Base-by-base conservation (phyloP, 495 filamentous ascomycete genomes). In the Hypoxylon fuscum region DNA sequence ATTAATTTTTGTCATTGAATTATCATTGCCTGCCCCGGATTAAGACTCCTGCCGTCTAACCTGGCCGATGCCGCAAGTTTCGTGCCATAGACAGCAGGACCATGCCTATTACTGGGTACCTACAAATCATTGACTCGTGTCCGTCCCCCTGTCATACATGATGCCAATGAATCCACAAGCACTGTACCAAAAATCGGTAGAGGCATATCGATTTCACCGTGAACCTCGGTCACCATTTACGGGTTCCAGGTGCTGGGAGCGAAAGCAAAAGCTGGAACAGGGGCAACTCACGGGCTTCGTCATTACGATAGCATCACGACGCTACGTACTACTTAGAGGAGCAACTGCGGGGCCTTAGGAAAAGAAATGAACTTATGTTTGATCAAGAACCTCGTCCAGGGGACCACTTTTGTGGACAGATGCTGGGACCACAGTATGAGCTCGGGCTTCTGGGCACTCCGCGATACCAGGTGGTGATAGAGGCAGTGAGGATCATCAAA, bases 391-490 rank as follows among this genome's bases (percentile, higher is more conserved):
- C 52, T 60, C 56, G 45, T 48, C 34, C 22, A 23, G 22, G 56
- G 55, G 46, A 29, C 62, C 56, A 61, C 62, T 60, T 66, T 66
- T 60, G 47, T 60, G 62, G 56, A 66, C 56, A 66, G 62, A 66
- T 60, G 35, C 50, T 56, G 56, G 62, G 50, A 46, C 46, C 62
- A 66, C 62, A 66, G 51, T 60, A 66, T 31, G 56, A 56, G 50
- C 56, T 56, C 56, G 46, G 46, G 50, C 50, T 50, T 49, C 31
- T 47, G 35, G 46, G 29, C 57, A 56, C 56, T 41, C 56, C 51
- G 25, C 52, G 22, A 56, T 47, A 40, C 9, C n/a, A n/a, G n/a
- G n/a, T 57, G 56, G 55, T 56, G 40, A 56, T 66, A 56, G 49
- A 55, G 46, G 15, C 22, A 52, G 46, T 40, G 62, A 54, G 51